phyloP scores from a whole-genome alignment of 805 yeast genomes.

The Starmerella floricola region DNA sequence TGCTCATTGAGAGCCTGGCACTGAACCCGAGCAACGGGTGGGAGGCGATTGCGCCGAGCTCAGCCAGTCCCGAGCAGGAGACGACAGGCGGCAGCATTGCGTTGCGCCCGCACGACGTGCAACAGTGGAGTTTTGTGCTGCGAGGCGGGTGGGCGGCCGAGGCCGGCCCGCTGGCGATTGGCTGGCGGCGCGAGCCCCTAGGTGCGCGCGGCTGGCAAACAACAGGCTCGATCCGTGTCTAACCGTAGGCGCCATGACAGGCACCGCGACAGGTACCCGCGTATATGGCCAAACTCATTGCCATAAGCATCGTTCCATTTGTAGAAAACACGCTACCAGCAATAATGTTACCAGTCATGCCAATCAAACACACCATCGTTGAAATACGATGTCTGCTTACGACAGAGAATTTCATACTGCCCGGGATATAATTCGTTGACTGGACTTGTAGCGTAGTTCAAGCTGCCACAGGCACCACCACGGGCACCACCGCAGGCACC shows the following conservation, averaged over 20 bases:
- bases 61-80: not conserved
- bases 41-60: conserved; percentile 13
- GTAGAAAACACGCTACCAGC: conserved; percentile 58
- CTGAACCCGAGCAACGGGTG: conserved; percentile 24
- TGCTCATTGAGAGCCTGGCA: conserved; percentile 26
- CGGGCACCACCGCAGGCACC: too few relatives aligned
- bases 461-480: too few relatives aligned
- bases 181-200: conserved; percentile 31
- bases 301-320: conserved; percentile 73
- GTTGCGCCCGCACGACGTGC: conserved; percentile 26
- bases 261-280: too few relatives aligned
- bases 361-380: conserved; percentile 52
- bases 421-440: conserved; percentile 64
- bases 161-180: conserved; percentile 21
- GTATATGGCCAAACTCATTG: not conserved
- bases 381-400: conserved; percentile 44
- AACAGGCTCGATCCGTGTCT: conserved; percentile 16
- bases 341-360: conserved; percentile 40
- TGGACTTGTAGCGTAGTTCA: conserved; percentile 72
- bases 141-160: conserved; percentile 15
- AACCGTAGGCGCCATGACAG: not conserved
- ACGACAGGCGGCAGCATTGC: conserved; percentile 7
- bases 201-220: conserved; percentile 29
- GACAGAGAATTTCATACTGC: conserved; percentile 56
- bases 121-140: conserved; percentile 24